A percentile compares a stretch with the other conserved stretches of the same genome.
Evolutionary conservation across 139 green algal species (phyloP).

Genomic region (Nannochloris sp.): DNA sequence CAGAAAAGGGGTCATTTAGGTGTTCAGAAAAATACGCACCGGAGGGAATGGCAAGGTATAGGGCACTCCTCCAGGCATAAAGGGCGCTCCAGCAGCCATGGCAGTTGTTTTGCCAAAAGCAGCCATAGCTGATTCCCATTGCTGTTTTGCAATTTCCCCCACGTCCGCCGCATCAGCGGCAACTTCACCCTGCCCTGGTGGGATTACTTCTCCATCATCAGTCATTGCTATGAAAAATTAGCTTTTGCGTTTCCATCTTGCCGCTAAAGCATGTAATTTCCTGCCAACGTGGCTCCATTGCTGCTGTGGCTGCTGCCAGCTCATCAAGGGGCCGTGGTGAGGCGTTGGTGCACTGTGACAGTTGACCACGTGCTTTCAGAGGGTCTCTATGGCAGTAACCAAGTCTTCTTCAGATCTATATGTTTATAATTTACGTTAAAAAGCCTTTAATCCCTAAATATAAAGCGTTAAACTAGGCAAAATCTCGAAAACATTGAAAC

Average conservation of each 20-base stretch:
- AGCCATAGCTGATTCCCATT: not conserved
- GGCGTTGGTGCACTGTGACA: too few species aligned
- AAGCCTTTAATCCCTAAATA: not conserved
- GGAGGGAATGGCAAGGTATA: not conserved
- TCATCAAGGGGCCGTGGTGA: too few species aligned
- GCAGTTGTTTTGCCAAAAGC: not conserved
- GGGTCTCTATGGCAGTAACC: too few species aligned
- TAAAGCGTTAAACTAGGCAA: too few species aligned
- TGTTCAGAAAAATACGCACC: not conserved
- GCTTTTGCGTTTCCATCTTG: too few species aligned
- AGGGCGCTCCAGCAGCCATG: not conserved
- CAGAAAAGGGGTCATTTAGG: too few species aligned
- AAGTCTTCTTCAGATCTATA: too few species aligned
- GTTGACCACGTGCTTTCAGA: too few species aligned
- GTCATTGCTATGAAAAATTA: too few species aligned
- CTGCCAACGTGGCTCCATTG: too few species aligned
- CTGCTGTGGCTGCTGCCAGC: too few species aligned
- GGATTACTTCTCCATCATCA: not conserved
- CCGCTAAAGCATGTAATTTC: too few species aligned
- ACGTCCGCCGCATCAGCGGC: not conserved
- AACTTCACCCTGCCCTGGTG: not conserved
- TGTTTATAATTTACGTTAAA: not conserved
- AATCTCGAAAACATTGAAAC: not conserved
- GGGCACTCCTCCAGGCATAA: not conserved
- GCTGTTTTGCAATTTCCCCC: not conserved